phyloP scores from a whole-genome alignment of 805 yeast species.

The Nakazawaea ernobii region DNA sequence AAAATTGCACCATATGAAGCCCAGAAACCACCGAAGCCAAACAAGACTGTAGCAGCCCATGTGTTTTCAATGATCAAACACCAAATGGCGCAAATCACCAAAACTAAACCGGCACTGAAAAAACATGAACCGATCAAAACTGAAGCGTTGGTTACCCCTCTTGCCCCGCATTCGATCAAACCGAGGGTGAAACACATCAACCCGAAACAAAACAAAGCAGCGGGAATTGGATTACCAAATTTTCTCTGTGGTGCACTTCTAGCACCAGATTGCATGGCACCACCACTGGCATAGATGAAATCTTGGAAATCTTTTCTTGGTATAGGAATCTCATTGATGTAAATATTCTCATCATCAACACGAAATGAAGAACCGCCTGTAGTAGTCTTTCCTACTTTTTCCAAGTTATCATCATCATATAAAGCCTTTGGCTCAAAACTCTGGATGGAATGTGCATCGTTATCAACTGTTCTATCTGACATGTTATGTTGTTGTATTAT shows the following conservation, averaged over 20 bases:
- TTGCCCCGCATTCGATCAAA: constrained; percentile 38
- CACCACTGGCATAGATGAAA: constrained; percentile 58
- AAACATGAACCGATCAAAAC: constrained; percentile 39
- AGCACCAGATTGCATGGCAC: constrained; percentile 40
- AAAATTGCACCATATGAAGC: constrained; percentile 40
- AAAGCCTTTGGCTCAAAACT: constrained; percentile 1
- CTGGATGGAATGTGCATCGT: neutral
- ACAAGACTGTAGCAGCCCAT: constrained; percentile 49
- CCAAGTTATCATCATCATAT: neutral
- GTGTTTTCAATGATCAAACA: constrained; percentile 46
- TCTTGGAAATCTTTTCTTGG: constrained; percentile 37
- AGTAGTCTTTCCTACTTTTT: neutral
- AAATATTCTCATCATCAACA: constrained; percentile 34
- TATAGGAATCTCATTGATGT: constrained; percentile 36
- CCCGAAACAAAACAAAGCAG: constrained; percentile 46
- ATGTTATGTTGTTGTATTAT: neutral
- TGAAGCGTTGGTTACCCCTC: constrained; percentile 35
- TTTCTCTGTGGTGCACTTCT: constrained; percentile 18
- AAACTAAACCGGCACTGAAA: constrained; percentile 45
- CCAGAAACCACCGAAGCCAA: constrained; percentile 54
- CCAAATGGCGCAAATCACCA: constrained; percentile 45
- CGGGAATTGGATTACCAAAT: constrained; percentile 47
- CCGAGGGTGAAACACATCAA: constrained; percentile 43
- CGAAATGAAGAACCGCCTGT: constrained; percentile 21
- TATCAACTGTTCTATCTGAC: neutral